Base-by-base conservation (phyloP, 768 basidiomycete genomes). In the Podaxis sp. region DNA sequence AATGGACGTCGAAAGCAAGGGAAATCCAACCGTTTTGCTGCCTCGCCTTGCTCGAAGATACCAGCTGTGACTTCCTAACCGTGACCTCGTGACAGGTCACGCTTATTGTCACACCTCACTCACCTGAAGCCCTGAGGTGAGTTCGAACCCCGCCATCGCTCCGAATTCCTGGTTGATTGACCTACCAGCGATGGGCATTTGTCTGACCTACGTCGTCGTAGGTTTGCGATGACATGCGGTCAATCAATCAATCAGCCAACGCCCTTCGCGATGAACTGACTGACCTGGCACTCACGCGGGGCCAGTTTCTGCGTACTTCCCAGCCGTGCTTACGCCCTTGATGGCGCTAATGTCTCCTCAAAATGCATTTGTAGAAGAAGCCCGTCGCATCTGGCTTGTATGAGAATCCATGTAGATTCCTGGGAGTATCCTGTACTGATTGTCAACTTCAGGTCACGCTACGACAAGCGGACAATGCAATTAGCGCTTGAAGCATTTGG, bases 1-100 rank as follows among this genome's bases (percentile, higher is more conserved):
- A 51, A 51, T 60, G 59, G 51, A 23, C 59, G 59, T 52, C 59
- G 51, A 60, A 60, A 60, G 59, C 59, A 60, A 60, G 51, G 38
- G 51, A 53, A 60, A 53, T 53, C 23, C 18, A 40, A 46, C 27
- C 27, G 35, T 46, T 60, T 60, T 60, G 51, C 44, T 27, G 21
- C 25, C 50, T 53, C 59, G 48, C n/a, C 52, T 27, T 36, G 38
- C 51, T 46, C 59, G 59, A 60, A 60, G 59, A 60, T 60, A 32
- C 40, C n/a, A 27, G 35, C 37, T 36, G 59, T 60, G 59, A 60
- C 59, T 53, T 53, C 58, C 28, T 13, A 13, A 16, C 40, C 11
- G 59, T 60, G 59, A 60, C 50, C 1, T n/a, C 35, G 50, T 51
- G 50, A 52, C 14, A 2, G 1, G 51, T 60, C 59, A 60, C 59